Base-by-base conservation (phyloP, 2,329 filamentous ascomycete species). In the Lasiodiplodia theobromae region DNA sequence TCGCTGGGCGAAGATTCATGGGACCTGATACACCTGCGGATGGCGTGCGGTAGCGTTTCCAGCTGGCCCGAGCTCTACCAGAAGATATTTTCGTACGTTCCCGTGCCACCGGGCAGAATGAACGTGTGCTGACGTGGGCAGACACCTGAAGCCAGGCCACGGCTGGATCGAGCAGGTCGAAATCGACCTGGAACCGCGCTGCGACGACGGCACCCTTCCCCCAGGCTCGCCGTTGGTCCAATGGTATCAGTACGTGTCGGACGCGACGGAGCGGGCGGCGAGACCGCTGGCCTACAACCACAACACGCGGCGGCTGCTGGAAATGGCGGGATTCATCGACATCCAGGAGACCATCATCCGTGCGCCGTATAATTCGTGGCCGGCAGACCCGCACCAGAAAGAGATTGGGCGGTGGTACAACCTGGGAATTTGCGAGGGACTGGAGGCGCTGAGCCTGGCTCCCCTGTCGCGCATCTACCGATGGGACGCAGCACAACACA, bases 121-220 rank as follows among this genome's bases (percentile, higher is more conserved):
- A 23, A 37, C 49, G 37, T 12, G 28, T 5, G 51, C n/a, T 52
- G 47, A 58, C 52, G 69, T 40, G 16, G n/a, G 60, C 71, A 93
- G 91, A 66, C 92, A 96, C 76, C 85, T 97, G 31, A 89, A 89
- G 73, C 93, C 93, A 1, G 90, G 90, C 1, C 86, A 83, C 51
- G 95, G 94, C 66, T 87, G 86, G 76, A 86, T 97, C 67, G 94
- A 98, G 79, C 93, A 97, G 73, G 88, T 97, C 58, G 95, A 98
- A 77, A 91, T 98, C 67, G 93, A 98, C 79, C 92, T 92, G 79
- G 84, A 87, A 58, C 93, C 93, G 21, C 88, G 88, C 64, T 91
- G 89, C 75, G 90, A 93, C 71, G 88, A 92, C 73, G 85, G 86
- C 44, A 87, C 88, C 0, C 80, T 92, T 16, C 84, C 87, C 12